Evolutionary conservation across 805 yeast species (phyloP).

Genomic region (Pichia phayaonensis): DNA sequence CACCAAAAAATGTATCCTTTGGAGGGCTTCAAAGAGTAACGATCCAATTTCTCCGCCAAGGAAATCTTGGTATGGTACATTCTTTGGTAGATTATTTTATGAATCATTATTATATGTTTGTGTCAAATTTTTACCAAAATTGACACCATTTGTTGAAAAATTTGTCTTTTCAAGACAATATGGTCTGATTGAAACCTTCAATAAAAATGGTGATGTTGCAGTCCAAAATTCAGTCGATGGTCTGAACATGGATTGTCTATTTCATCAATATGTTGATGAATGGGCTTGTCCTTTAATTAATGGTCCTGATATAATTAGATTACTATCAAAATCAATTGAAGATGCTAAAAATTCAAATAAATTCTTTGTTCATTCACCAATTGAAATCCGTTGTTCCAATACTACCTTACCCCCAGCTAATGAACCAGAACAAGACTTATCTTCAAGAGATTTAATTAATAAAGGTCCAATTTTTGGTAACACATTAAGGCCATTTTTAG

Average conservation of each 20-base stretch:
- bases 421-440: conserved; percentile 37
- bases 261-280: conserved; percentile 89
- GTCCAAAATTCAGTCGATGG: conserved; percentile 81
- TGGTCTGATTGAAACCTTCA: conserved; percentile 62
- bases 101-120: conserved; percentile 74
- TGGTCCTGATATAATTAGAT: conserved; percentile 63
- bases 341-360: conserved; percentile 53
- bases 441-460: conserved; percentile 42
- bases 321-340: conserved; percentile 54
- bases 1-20: conserved; percentile 71
- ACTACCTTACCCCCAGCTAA: conserved; percentile 42
- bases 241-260: conserved; percentile 90
- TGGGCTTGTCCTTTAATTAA: conserved; percentile 89
- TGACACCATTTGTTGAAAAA: conserved; percentile 79
- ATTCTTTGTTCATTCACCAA: conserved; percentile 88
- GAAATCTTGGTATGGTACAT: conserved; percentile 80
- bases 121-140: conserved; percentile 60
- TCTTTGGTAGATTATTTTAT: conserved; percentile 69
- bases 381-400: conserved; percentile 90
- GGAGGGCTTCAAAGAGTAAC: conserved; percentile 80
- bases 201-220: conserved; percentile 44
- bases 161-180: conserved; percentile 83
- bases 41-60: conserved; percentile 59
- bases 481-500: conserved; percentile 70
- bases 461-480: conserved; percentile 85